A percentile compares a stretch with the other conserved stretches of the same genome.
Conservation (phyloP, 345 rosid genomes). For the Xanthoceras sorbifolium region DNA sequence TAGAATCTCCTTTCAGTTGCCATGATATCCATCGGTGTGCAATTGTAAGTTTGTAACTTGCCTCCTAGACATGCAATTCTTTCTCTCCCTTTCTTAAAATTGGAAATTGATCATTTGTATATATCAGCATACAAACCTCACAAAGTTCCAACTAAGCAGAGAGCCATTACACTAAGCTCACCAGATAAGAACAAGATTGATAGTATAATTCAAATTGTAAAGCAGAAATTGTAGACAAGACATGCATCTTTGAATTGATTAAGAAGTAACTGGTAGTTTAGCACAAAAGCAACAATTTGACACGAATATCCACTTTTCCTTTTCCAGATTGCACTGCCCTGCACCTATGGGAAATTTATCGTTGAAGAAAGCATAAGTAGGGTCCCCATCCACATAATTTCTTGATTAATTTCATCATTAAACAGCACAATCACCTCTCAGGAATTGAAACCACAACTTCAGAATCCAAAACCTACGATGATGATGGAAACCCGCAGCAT, state of each 20-base stretch:
- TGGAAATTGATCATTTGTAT: background rate
- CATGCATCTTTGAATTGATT: background rate
- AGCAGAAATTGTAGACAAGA: background rate
- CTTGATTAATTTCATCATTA: background rate
- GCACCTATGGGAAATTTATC: background rate
- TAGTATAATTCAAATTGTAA: background rate
- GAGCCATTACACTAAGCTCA: background rate
- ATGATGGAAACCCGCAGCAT: background rate
- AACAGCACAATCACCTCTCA: background rate
- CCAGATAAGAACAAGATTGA: background rate
- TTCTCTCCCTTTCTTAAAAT: background rate
- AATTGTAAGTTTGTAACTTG: constrained; percentile 2
- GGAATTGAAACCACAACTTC: too few species aligned
- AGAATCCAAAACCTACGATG: background rate
- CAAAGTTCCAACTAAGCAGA: background rate
- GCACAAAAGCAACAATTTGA: background rate
- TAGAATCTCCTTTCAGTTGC: background rate
- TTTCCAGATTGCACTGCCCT: background rate
- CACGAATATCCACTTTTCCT: background rate
- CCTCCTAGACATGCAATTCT: background rate
- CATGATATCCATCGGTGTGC: background rate
- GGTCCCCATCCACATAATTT: background rate
- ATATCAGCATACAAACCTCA: background rate
- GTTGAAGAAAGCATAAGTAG: background rate
- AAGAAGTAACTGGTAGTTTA: background rate